Conservation (phyloP, 176 grass and related monocot species). For the Tuctoria greenei region DNA sequence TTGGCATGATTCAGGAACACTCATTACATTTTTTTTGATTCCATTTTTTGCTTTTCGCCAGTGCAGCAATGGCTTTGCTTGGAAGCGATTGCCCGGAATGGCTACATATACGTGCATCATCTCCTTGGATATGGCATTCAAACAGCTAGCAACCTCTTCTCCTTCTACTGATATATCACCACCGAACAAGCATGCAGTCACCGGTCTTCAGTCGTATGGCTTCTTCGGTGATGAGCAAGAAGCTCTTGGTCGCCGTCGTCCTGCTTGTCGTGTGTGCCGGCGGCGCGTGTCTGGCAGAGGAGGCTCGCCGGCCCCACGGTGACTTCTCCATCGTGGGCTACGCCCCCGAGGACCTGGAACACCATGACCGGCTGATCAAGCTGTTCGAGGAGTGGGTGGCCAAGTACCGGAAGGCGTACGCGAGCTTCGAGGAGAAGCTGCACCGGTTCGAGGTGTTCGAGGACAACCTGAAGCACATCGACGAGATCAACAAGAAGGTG, state of each 20-base stretch:
- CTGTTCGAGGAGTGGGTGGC: slow-evolving; percentile 83
- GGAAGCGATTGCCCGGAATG: slow-evolving; percentile 33
- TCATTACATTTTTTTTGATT: slow-evolving; percentile 1
- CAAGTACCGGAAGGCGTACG: slow-evolving; percentile 72
- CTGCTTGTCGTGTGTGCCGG: slow-evolving; percentile 16
- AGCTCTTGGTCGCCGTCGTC: slow-evolving; percentile 16
- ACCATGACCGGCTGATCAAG: slow-evolving; percentile 59
- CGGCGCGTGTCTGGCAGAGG: slow-evolving; percentile 26
- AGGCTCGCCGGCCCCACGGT: slow-evolving; percentile 12
- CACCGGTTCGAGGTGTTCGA: slow-evolving; percentile 78
- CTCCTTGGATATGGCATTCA: slow-evolving; percentile 13
- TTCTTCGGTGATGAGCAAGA: neutral
- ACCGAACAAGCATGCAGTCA: no score
- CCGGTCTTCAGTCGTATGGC: neutral
- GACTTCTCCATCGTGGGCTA: slow-evolving; percentile 83
- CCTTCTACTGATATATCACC: neutral
- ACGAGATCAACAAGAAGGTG: slow-evolving; percentile 71
- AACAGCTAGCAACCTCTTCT: neutral
- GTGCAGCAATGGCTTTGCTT: slow-evolving; percentile 55
- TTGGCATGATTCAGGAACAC: slow-evolving; percentile 54
- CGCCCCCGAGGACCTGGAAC: slow-evolving; percentile 46
- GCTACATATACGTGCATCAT: slow-evolving; percentile 45
- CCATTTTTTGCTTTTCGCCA: neutral
- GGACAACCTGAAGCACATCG: slow-evolving; percentile 87
- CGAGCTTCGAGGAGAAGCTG: slow-evolving; percentile 76